phyloP scores from a whole-genome alignment of 805 yeast species.

The Teunomyces cretensis region DNA sequence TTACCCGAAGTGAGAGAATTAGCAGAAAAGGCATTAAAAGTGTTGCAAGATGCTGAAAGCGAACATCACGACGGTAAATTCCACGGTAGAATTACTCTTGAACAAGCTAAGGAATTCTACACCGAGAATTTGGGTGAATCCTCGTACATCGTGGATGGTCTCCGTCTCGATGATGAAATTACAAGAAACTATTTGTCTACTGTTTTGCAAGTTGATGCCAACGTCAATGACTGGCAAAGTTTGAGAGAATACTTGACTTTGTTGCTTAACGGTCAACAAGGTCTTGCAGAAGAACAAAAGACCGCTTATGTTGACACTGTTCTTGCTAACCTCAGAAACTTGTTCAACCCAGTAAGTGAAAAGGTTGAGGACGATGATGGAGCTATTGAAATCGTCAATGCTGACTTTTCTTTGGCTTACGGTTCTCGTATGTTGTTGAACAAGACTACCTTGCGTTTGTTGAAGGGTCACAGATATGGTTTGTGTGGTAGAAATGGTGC shows the following conservation, averaged over 20 bases:
- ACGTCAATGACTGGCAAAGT: conserved; percentile 48
- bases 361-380: conserved; percentile 64
- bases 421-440: conserved; percentile 96
- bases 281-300: conserved; percentile 29
- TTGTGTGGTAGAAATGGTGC: conserved; percentile 98
- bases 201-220: conserved; percentile 40
- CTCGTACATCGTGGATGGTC: conserved; percentile 12
- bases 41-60: conserved; percentile 76
- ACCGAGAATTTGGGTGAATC: conserved; percentile 17
- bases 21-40: conserved; percentile 82
- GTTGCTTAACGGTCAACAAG: conserved; percentile 18
- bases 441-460: conserved; percentile 82
- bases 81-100: conserved; percentile 67
- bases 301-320: conserved; percentile 43
- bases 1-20: conserved; percentile 94
- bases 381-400: conserved; percentile 88
- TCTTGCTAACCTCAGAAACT: conserved; percentile 48
- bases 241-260: conserved; percentile 53
- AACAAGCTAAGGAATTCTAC: conserved; percentile 51
- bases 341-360: conserved; percentile 48
- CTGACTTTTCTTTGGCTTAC: conserved; percentile 93
- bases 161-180: conserved; percentile 33
- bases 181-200: conserved; percentile 48
- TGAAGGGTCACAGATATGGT: conserved; percentile 97
- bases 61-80: conserved; percentile 68